Evolutionary conservation across 2,329 filamentous ascomycete species (phyloP).

Genomic region (Penicillium sp.): DNA sequence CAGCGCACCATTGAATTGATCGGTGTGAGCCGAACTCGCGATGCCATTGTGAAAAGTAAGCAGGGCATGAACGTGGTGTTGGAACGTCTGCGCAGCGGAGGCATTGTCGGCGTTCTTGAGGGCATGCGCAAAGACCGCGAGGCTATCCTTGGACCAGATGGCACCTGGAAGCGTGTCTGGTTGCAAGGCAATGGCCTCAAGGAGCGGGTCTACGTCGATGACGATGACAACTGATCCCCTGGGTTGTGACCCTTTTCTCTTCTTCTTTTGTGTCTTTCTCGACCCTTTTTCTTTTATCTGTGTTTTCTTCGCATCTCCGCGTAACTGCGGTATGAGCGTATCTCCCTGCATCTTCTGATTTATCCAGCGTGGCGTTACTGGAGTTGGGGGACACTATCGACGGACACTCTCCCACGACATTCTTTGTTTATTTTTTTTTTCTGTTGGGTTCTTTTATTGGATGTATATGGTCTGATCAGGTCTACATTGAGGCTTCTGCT

Average conservation of each 20-base stretch:
- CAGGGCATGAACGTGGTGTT: constrained; percentile 72
- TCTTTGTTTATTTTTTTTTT: constrained; percentile 25
- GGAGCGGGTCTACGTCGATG: constrained; percentile 33
- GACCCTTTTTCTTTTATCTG: not conserved
- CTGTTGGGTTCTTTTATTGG: constrained; percentile 6
- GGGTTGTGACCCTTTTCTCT: not conserved
- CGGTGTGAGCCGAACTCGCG: constrained; percentile 64
- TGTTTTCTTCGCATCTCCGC: constrained; percentile 13
- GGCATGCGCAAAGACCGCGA: constrained; percentile 70
- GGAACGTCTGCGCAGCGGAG: constrained; percentile 67
- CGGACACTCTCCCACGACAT: constrained; percentile 32
- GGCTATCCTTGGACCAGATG: constrained; percentile 45
- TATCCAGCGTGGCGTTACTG: constrained; percentile 35
- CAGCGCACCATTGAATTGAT: constrained; percentile 70
- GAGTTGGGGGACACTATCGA: constrained; percentile 21
- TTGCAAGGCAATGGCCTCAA: constrained; percentile 41
- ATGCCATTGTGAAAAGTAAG: constrained; percentile 66
- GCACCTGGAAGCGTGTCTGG: constrained; percentile 52
- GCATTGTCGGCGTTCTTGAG: constrained; percentile 72
- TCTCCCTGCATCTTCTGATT: constrained; percentile 23
- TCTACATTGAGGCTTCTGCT: constrained; percentile 22
- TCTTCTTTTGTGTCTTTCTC: constrained; percentile 4
- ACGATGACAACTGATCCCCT: constrained; percentile 37
- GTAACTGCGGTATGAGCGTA: constrained; percentile 1
- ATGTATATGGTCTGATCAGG: constrained; percentile 12